These are phyloP conservation scores for Ambrosiella beaveri DNA, from an alignment of 2,329 filamentous ascomycete genomes.

Conservation along the genomic window DNA sequence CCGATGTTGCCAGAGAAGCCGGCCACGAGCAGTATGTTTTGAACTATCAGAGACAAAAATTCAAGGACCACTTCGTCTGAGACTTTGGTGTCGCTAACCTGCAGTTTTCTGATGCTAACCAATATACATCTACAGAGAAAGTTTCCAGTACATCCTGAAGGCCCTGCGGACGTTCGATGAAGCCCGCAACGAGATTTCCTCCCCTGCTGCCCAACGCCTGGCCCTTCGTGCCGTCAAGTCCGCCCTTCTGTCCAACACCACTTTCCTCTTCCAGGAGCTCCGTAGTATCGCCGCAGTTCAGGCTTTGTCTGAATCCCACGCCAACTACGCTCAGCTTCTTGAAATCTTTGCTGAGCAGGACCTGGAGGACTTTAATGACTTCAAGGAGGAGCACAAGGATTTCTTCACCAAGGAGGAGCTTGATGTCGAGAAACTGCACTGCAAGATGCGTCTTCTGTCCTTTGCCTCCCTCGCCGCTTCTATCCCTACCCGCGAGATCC, in stretches of 20 bases:
- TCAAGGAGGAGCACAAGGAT: constrained; percentile 75
- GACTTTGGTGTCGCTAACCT: not conserved
- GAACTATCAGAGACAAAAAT: no score
- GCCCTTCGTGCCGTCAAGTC: constrained; percentile 39
- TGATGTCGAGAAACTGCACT: constrained; percentile 59
- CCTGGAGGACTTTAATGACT: constrained; percentile 89
- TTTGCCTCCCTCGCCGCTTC: constrained; percentile 77
- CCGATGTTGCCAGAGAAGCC: constrained; percentile 61
- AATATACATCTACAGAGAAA: constrained; percentile 24
- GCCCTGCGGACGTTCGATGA: constrained; percentile 44
- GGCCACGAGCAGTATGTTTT: constrained; percentile 55
- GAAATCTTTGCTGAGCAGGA: constrained; percentile 91
- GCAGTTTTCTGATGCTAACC: not conserved
- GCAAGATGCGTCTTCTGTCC: constrained; percentile 92
- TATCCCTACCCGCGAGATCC: constrained; percentile 68
- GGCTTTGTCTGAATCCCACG: constrained; percentile 68
- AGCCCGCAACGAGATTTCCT: constrained; percentile 36
- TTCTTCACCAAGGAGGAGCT: constrained; percentile 64
- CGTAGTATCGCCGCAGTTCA: constrained; percentile 70
- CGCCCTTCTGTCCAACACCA: constrained; percentile 33
- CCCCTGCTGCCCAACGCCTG: constrained; percentile 42
- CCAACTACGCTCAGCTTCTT: constrained; percentile 75
- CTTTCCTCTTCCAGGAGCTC: constrained; percentile 64
- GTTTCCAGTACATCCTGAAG: constrained; percentile 51
- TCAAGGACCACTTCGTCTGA: no score